Evolutionary conservation across 2,329 filamentous ascomycete genomes (phyloP), one percentile per base, ranked within the genome.

Genomic region (Whalleya microplaca): DNA sequence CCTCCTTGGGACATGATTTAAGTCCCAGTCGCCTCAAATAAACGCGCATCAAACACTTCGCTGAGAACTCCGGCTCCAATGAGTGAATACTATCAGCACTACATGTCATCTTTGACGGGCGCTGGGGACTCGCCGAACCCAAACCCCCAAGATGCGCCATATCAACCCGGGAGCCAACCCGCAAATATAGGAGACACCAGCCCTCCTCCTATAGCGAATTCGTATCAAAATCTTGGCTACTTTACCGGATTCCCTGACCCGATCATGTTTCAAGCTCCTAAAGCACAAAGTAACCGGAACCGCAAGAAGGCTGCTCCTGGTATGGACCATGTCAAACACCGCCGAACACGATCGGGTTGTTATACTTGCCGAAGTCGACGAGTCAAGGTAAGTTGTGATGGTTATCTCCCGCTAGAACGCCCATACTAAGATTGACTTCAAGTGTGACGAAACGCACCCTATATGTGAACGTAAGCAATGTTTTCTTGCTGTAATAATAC

Each of bases 361-460:
- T 97, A 81, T 63, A 98, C 93, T 45, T 99, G 95, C 74, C 85
- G 95, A 56, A 88, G 88, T 67, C 85, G 95, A 64, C 85, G 95
- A 72, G 93, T 98, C 49, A 98, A 89, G 81, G 86, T 87, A 77
- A 70, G n/a, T 41, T 41, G n/a, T n/a, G n/a, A n/a, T 37, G 32
- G 21, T 43, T 21, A 12, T 14, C 18, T 48, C 41, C 40, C 40
- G 3, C 50, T 16, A 41, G 42, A 32, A 44, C 42, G 56, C 67
- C 58, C 66, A 42, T 58, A 51, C 69, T 74, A 62, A 74, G 42
- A 51, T 53, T 40, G 41, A 23, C n/a, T 43, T 20, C 3, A 65
- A 96, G 90, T 99, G 95, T 73, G 95, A 98, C 72, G 95, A 99
- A 75, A 84, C 80, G 20, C 90, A 88, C 66, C 95, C 95, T 12